These are phyloP conservation scores for Verticillium tricorpus DNA, from an alignment of 2,329 filamentous ascomycete species.

Conservation along the genomic window DNA sequence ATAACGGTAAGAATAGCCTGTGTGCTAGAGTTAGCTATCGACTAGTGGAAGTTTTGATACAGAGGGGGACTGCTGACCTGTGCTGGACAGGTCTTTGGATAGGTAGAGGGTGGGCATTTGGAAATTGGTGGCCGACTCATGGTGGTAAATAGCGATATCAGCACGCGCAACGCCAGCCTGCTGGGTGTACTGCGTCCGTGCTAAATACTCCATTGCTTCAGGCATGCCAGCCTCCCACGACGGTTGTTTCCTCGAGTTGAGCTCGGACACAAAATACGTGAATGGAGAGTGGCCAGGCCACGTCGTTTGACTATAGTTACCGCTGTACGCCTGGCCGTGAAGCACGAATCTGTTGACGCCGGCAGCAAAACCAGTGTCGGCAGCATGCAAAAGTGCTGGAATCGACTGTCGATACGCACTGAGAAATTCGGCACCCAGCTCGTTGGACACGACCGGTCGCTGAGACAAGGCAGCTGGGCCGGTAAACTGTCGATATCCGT, in stretches of 20 bases:
- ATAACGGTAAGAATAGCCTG: no score
- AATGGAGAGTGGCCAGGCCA: conserved; percentile 44
- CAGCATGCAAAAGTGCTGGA: conserved; percentile 5
- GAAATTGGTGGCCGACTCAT: not conserved
- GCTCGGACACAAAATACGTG: conserved; percentile 31
- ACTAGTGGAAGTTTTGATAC: no score
- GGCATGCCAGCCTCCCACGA: conserved; percentile 22
- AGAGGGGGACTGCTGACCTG: no score
- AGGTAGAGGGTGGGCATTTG: no score
- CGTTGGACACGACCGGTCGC: conserved; percentile 32
- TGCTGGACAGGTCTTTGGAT: no score
- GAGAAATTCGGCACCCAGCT: conserved; percentile 23
- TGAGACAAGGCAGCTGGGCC: conserved; percentile 32
- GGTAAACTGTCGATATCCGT: conserved; percentile 33
- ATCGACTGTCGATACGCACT: no score
- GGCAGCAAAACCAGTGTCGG: conserved; percentile 32
- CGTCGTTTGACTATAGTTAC: conserved; percentile 37
- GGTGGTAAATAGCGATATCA: conserved; percentile 1
- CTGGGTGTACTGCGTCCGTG: conserved; percentile 29
- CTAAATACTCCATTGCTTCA: conserved; percentile 23
- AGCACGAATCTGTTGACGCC: conserved; percentile 39
- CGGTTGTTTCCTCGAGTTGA: conserved; percentile 31
- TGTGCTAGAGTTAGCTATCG: no score
- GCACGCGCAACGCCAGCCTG: conserved; percentile 28
- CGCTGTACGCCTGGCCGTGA: conserved; percentile 36